A percentile compares a stretch with the other conserved stretches of the same genome.
Conservation (phyloP, 2,329 filamentous ascomycete genomes). For the Aspergillus alliaceus region DNA sequence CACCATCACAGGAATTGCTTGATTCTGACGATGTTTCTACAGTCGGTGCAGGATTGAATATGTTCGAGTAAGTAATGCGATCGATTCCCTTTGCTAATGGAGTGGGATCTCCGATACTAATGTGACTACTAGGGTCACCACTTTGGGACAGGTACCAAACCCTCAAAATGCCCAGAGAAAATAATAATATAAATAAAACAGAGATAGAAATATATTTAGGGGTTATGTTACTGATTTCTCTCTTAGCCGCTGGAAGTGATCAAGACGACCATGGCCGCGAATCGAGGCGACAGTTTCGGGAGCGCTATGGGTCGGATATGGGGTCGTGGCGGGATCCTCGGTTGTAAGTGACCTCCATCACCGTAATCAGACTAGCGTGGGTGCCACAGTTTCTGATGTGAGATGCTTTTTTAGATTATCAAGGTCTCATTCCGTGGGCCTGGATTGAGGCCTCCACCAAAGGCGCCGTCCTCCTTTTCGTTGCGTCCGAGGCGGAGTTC, state of each 20-base stretch:
- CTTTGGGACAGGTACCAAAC: constrained; percentile 61
- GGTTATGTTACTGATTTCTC: not conserved
- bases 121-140: constrained; percentile 56
- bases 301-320: constrained; percentile 84
- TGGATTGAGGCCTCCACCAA: constrained; percentile 99
- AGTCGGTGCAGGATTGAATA: constrained; percentile 88
- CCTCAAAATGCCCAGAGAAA: not conserved
- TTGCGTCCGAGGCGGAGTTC: constrained; percentile 97
- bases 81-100: not conserved
- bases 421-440: constrained; percentile 98
- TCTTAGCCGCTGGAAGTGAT: constrained; percentile 87
- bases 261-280: constrained; percentile 99
- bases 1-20: constrained; percentile 5
- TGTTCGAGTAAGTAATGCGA: constrained; percentile 73
- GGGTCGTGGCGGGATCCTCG: constrained; percentile 87
- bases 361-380: constrained; percentile 13
- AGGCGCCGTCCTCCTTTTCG: constrained; percentile 97
- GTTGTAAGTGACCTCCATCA: constrained; percentile 66
- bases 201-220: too few species aligned
- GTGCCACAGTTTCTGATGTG: constrained; percentile 15
- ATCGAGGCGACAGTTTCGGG: constrained; percentile 83
- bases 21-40: constrained; percentile 23
- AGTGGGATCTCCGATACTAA: constrained; percentile 11
- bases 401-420: constrained; percentile 70
- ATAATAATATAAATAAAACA: too few species aligned